Conservation (phyloP, 176 grass and related monocot species). For the Miscanthus lutarioriparius region DNA sequence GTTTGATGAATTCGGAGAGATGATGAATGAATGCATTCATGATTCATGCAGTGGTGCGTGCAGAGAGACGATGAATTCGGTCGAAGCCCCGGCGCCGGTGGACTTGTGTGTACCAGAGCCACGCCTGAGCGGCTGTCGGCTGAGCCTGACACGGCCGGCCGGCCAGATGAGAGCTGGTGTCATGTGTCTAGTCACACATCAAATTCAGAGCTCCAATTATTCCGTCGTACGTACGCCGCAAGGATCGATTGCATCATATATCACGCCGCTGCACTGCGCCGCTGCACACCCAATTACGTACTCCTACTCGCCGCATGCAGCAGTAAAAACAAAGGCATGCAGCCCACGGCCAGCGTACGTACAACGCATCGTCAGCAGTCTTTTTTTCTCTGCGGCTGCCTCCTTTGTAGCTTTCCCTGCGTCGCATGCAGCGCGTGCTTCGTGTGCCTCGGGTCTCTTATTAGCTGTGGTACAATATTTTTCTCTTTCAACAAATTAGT, state of each 20-base stretch:
- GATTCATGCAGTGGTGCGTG: no score
- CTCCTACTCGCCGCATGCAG: not conserved
- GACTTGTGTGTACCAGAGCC: not conserved
- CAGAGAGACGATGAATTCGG: no score
- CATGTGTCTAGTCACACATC: constrained; percentile 34
- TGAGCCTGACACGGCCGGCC: not conserved
- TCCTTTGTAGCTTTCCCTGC: constrained; percentile 8
- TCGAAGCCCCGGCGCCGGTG: no score
- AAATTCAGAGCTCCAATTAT: constrained; percentile 45
- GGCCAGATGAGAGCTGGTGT: constrained; percentile 20
- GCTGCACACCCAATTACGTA: not conserved
- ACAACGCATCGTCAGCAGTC: not conserved
- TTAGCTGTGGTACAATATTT: no score
- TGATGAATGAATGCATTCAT: no score
- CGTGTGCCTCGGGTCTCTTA: not conserved
- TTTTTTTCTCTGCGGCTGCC: not conserved
- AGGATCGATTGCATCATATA: constrained; percentile 1
- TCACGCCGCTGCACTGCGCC: not conserved
- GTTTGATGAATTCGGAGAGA: no score
- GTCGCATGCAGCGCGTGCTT: not conserved
- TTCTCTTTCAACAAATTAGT: no score
- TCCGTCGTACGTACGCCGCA: constrained; percentile 31
- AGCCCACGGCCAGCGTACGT: no score
- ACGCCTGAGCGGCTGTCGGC: not conserved
- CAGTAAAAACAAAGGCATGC: no score